Evolutionary conservation across 768 basidiomycete genomes (phyloP).

Genomic region (Pleurotus citrinopileatus): DNA sequence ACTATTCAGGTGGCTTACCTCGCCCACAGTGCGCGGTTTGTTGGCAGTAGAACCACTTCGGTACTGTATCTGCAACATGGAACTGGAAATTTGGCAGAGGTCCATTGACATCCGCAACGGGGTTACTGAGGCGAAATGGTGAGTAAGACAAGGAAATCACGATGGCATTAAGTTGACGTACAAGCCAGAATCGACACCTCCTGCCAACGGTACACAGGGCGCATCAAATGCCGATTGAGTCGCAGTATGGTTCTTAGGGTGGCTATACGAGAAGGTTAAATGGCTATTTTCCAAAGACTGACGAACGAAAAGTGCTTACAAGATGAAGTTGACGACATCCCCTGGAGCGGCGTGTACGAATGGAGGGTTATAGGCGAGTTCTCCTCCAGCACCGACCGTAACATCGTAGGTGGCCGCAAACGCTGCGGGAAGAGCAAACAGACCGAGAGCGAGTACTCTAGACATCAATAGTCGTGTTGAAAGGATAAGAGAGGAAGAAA

Average conservation of each 20-base stretch:
- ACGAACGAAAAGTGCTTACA: conserved; percentile 12
- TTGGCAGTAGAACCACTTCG: conserved; percentile 29
- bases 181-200: conserved; percentile 26
- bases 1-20: background rate
- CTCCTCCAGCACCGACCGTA: conserved; percentile 16
- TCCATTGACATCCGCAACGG: conserved; percentile 13
- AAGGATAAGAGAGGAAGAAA: background rate
- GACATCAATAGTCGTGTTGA: background rate
- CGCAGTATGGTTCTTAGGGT: conserved; percentile 28
- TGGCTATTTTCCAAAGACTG: background rate
- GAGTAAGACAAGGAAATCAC: no score
- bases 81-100: conserved; percentile 17
- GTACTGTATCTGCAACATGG: conserved; percentile 17
- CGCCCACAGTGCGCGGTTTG: conserved; percentile 23
- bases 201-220: conserved; percentile 23
- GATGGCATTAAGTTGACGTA: conserved; percentile 8
- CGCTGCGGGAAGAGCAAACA: conserved; percentile 5
- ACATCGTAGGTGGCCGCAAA: conserved; percentile 14
- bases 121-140: conserved; percentile 8
- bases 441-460: background rate
- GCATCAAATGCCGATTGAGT: conserved; percentile 31
- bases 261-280: conserved; percentile 5
- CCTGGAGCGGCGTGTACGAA: conserved; percentile 16
- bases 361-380: conserved; percentile 16
- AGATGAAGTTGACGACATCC: conserved; percentile 18